Evolutionary conservation across 2,329 filamentous ascomycete species (phyloP).

Genomic region (Cytospora mali): DNA sequence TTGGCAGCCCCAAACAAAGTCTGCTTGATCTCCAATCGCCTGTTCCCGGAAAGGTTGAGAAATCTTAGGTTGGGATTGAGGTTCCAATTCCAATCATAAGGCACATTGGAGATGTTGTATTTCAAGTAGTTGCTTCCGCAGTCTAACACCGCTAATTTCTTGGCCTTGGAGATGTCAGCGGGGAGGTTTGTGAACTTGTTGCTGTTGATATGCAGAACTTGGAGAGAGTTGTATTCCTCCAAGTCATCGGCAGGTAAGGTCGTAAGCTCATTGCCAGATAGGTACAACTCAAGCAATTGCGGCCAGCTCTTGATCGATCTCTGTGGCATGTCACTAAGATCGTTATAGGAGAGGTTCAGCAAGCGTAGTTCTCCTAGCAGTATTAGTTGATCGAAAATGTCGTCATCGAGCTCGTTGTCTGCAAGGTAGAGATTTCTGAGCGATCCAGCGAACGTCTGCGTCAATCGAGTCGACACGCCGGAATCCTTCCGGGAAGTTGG

Average conservation of each 20-base stretch:
- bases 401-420: constrained; percentile 91
- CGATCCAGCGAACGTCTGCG: constrained; percentile 85
- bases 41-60: constrained; percentile 95
- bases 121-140: constrained; percentile 94
- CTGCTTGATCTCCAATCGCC: constrained; percentile 86
- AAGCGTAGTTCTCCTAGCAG: constrained; percentile 81
- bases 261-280: constrained; percentile 93
- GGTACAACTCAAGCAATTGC: constrained; percentile 85
- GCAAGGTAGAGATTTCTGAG: constrained; percentile 84
- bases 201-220: constrained; percentile 91
- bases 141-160: constrained; percentile 88
- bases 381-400: constrained; percentile 90
- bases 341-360: constrained; percentile 93
- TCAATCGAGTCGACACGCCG: constrained; percentile 74
- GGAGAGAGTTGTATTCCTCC: constrained; percentile 83
- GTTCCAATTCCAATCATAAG: constrained; percentile 99
- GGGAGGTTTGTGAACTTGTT: constrained; percentile 98
- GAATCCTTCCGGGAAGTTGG: constrained; percentile 79
- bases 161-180: constrained; percentile 91
- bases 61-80: constrained; percentile 94
- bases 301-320: constrained; percentile 88
- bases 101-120: constrained; percentile 99
- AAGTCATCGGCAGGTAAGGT: constrained; percentile 91
- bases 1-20: constrained; percentile 56
- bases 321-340: constrained; percentile 88